Evolutionary conservation across 352 stramenopile species (phyloP).

Genomic region (Phytopythium montanum): DNA sequence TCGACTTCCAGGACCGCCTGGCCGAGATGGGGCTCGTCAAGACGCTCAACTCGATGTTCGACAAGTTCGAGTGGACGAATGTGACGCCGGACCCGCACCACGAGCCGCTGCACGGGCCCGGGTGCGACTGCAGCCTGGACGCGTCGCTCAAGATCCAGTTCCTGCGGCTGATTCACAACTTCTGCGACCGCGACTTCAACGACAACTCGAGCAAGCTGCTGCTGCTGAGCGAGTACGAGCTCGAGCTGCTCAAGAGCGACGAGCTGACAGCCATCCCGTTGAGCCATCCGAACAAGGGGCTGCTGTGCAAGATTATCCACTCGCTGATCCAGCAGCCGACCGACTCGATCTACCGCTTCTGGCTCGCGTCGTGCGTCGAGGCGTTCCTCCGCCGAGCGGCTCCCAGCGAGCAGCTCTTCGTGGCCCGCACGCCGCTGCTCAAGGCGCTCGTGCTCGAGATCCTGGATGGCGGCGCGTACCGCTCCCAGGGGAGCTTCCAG

Average conservation of each 20-base stretch:
- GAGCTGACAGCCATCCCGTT: conserved; percentile 52
- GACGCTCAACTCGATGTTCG: conserved; percentile 93
- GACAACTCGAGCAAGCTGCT: conserved; percentile 81
- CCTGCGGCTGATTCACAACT: conserved; percentile 95
- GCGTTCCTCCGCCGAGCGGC: conserved; percentile 90
- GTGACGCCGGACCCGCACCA: conserved; percentile 40
- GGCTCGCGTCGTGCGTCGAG: conserved; percentile 95
- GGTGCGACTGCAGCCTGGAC: conserved; percentile 94
- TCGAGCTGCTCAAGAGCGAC: conserved; percentile 43
- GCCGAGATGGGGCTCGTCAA: conserved; percentile 87
- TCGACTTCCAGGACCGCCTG: conserved; percentile 88
- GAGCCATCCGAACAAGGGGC: conserved; percentile 66
- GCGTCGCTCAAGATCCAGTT: conserved; percentile 95
- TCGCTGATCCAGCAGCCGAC: conserved; percentile 88
- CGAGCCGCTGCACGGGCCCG: conserved; percentile 65
- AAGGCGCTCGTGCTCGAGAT: conserved; percentile 88
- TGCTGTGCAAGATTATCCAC: conserved; percentile 90
- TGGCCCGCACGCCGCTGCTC: conserved; percentile 86
- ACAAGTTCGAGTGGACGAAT: conserved; percentile 89
- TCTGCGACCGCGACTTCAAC: conserved; percentile 93
- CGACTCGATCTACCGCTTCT: conserved; percentile 96
- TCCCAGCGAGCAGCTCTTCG: conserved; percentile 88
- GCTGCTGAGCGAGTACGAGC: conserved; percentile 68
- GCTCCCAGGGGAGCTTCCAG: conserved; percentile 91
- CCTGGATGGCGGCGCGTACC: conserved; percentile 71